Conservation (phyloP, 2,329 filamentous ascomycete genomes). For the Fusarium beomiforme region DNA sequence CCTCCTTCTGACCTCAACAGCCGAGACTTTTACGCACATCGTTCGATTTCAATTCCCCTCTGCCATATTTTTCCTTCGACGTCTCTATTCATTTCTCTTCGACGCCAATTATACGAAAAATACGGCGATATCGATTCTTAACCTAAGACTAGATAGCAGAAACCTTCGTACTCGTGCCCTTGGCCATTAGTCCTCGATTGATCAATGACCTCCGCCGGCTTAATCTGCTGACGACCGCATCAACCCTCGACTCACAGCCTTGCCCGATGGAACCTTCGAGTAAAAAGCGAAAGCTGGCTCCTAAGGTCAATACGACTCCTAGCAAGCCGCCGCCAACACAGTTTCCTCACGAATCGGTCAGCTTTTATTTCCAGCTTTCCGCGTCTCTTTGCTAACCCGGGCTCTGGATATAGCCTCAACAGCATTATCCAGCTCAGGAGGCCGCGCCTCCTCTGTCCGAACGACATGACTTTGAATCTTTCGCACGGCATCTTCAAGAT, state of each 20-base stretch:
- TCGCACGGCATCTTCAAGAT: slow-evolving; percentile 74
- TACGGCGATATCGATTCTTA: slow-evolving; percentile 3
- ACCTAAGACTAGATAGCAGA: slow-evolving; percentile 14
- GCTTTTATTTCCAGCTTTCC: slow-evolving; percentile 38
- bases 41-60: slow-evolving; percentile 27
- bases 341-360: slow-evolving; percentile 50
- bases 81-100: slow-evolving; percentile 20
- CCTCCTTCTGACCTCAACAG: slow-evolving; percentile 12
- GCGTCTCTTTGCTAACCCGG: slow-evolving; percentile 34
- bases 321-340: slow-evolving; percentile 46
- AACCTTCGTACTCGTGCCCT: background rate
- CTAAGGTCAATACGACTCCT: slow-evolving; percentile 50
- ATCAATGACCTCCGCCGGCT: slow-evolving; percentile 40
- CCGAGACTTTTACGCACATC: slow-evolving; percentile 10
- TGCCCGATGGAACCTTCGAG: slow-evolving; percentile 54
- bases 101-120: slow-evolving; percentile 17
- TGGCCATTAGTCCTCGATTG: slow-evolving; percentile 11
- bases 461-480: slow-evolving; percentile 72
- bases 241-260: slow-evolving; percentile 22
- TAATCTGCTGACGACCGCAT: slow-evolving; percentile 32
- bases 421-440: slow-evolving; percentile 53
- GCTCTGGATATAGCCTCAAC: slow-evolving; percentile 40
- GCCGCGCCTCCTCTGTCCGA: slow-evolving; percentile 53
- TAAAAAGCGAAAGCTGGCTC: slow-evolving; percentile 57
- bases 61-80: slow-evolving; percentile 13